Percentiles rank a stretch among this genome's conserved stretches.
phyloP scores from a whole-genome alignment of 345 rosid genomes.

The Alliaria petiolata region DNA sequence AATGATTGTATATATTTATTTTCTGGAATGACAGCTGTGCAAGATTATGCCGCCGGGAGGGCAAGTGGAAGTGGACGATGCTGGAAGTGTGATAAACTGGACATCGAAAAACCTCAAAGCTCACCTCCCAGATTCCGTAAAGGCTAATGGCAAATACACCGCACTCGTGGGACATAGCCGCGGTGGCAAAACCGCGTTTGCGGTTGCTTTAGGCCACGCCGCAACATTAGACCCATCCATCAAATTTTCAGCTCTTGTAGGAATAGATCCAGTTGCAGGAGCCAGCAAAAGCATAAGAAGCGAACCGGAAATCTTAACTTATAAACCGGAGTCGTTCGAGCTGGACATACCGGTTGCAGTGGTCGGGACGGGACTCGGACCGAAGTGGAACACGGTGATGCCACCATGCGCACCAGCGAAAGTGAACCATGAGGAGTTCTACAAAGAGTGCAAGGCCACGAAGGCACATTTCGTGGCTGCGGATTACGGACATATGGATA shows the following conservation, averaged over 20 bases:
- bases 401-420: conserved; percentile 28
- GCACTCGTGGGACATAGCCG: conserved; percentile 30
- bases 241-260: conserved; percentile 25
- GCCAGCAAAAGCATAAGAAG: neutral
- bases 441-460: conserved; percentile 27
- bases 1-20: neutral
- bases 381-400: neutral
- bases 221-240: conserved; percentile 22
- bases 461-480: conserved; percentile 30
- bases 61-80: conserved; percentile 28
- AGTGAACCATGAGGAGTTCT: conserved; percentile 31
- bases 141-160: conserved; percentile 1
- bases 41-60: conserved; percentile 25
- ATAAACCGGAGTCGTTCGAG: conserved; percentile 25
- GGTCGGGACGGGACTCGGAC: conserved; percentile 31
- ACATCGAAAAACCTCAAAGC: neutral
- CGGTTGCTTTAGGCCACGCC: conserved; percentile 30
- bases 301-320: conserved; percentile 23
- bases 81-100: conserved; percentile 29
- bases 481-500: conserved; percentile 34
- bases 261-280: conserved; percentile 33
- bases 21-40: conserved; percentile 6
- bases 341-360: conserved; percentile 30
- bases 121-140: conserved; percentile 21
- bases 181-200: conserved; percentile 32